Evolutionary conservation across 257 asterid species (phyloP), one percentile per base, ranked within the genome.

Genomic region (Capsicum rhomboideum): DNA sequence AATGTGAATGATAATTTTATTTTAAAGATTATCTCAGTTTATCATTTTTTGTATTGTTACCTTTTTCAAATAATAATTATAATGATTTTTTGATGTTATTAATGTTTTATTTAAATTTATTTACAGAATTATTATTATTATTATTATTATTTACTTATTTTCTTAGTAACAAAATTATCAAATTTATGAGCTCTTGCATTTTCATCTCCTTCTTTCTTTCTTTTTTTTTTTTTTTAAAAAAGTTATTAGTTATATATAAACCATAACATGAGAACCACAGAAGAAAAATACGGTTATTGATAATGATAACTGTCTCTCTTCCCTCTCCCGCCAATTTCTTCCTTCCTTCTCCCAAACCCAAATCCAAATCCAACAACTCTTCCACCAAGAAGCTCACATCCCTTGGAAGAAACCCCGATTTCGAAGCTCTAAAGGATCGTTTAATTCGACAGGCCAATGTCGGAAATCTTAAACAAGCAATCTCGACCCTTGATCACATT

Each of bases 401-500:
- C 66, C 66, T 81, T 26, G 89, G 77, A 52, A 84, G 16, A 12
- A 75, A 50, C 78, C 74, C 84, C 69, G 86, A 61, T 82, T 91
- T 91, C 67, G 94, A 96, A 84, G 77, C 90, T 4, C 94, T 93
- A 66, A 94, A 96, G 78, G 84, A 79, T 88, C 88, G 82, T 20
- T 82, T 93, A 66, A 93, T 93, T 85, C 91, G 84, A 54, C 92
- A 90, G 2, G 96, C 95, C 37, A 86, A 92, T 75, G 91, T n/a
- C 1, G 98, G 98, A 44, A 90, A 87, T 59, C 67, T 91, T 86
- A 84, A 85, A 14, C 90, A 93, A 84, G 99, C 98, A 77, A 86
- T 92, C 78, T 91, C 97, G 84, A 92, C 92, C 80, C 94, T 96
- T 55, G 91, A 92, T 86, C 90, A 90, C 89, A 91, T 94, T 90